Conservation (phyloP, 2,329 filamentous ascomycete species). For the Lasiodiplodia gonubiensis region DNA sequence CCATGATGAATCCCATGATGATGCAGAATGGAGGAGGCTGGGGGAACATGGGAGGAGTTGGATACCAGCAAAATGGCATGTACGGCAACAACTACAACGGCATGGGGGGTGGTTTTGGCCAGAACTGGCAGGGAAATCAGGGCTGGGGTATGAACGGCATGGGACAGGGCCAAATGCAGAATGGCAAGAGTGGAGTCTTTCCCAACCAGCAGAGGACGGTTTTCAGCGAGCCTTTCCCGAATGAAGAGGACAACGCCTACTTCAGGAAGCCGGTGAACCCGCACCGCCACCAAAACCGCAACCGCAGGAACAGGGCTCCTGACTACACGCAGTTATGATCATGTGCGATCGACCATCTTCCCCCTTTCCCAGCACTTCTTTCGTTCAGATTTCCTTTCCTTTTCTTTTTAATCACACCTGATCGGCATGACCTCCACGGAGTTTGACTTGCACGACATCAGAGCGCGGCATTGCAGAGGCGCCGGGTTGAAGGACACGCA, state of each 20-base stretch:
- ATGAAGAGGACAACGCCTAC: slow-evolving; percentile 85
- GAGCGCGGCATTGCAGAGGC: slow-evolving; percentile 24
- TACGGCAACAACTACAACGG: slow-evolving; percentile 45
- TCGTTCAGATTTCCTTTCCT: background rate
- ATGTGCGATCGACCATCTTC: background rate
- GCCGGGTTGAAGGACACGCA: slow-evolving; percentile 7
- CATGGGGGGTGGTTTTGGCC: slow-evolving; percentile 49
- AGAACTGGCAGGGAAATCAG: slow-evolving; percentile 35
- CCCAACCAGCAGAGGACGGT: slow-evolving; percentile 64
- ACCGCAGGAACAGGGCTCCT: slow-evolving; percentile 79
- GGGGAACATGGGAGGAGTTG: slow-evolving; percentile 45
- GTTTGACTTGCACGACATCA: slow-evolving; percentile 7
- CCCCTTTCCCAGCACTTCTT: background rate
- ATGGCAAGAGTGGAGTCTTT: slow-evolving; percentile 48
- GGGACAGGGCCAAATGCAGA: slow-evolving; percentile 32
- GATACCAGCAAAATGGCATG: slow-evolving; percentile 40
- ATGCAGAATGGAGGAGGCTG: slow-evolving; percentile 35
- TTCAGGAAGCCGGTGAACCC: slow-evolving; percentile 96
- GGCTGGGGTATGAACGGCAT: slow-evolving; percentile 28
- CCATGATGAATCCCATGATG: slow-evolving; percentile 49
- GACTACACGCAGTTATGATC: slow-evolving; percentile 82
- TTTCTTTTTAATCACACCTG: background rate
- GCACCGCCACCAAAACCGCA: slow-evolving; percentile 82
- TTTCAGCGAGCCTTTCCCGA: slow-evolving; percentile 61
- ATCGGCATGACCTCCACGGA: slow-evolving; percentile 19